Evolutionary conservation across 2,329 filamentous ascomycete species (phyloP).

Genomic region (Fusarium transvaalense): DNA sequence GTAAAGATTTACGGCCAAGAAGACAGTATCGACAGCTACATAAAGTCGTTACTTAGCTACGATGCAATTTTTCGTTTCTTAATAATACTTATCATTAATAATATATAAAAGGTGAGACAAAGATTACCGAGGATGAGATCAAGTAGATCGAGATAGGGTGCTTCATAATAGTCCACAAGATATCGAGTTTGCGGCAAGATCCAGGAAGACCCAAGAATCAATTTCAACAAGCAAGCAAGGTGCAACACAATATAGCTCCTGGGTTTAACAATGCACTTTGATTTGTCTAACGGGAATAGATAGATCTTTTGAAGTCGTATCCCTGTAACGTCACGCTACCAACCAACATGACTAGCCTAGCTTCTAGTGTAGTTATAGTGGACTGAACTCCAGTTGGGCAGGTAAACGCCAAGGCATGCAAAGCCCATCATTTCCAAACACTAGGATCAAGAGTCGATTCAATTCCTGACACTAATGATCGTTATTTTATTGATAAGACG

Average conservation of each 20-base stretch:
- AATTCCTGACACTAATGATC: neutral
- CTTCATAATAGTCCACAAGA: neutral
- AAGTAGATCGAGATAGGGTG: neutral
- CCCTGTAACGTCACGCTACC: slow-evolving; percentile 17
- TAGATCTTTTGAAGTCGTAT: neutral
- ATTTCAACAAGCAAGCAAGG: neutral
- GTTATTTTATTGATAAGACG: neutral
- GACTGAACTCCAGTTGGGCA: slow-evolving; percentile 5
- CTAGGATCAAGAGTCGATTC: neutral
- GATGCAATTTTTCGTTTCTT: neutral
- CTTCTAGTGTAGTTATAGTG: slow-evolving; percentile 4
- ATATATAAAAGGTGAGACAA: neutral
- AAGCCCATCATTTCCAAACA: neutral
- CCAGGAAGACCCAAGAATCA: neutral
- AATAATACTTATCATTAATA: neutral
- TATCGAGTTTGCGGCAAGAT: neutral
- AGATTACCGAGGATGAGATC: slow-evolving; percentile 1
- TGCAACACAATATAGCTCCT: neutral
- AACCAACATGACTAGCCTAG: slow-evolving; percentile 18
- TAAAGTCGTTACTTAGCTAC: neutral
- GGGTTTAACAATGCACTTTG: neutral
- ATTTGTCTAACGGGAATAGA: slow-evolving; percentile 3
- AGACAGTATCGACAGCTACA: neutral
- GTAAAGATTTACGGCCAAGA: neutral
- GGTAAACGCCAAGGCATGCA: slow-evolving; percentile 7